Percentiles rank a stretch among this genome's conserved stretches.
Evolutionary conservation across 1,284 basidiomycete genomes (phyloP).

Genomic region (Thecaphora thlaspeos): DNA sequence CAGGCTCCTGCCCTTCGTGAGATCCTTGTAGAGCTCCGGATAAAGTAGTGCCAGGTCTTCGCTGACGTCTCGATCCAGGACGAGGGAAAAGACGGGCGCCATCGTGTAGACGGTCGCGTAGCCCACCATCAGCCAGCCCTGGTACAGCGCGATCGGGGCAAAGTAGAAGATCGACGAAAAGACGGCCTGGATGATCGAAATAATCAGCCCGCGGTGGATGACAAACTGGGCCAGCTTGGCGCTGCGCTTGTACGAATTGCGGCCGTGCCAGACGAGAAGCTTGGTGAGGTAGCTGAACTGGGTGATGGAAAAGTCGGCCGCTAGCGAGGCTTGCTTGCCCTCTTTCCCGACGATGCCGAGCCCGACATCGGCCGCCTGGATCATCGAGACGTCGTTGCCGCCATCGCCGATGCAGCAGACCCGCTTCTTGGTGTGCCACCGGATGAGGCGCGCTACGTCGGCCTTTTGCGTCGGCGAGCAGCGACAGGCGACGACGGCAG

Average conservation of each 20-base stretch:
- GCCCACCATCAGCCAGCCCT: constrained; percentile 96
- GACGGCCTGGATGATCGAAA: constrained; percentile 84
- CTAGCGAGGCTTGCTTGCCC: constrained; percentile 94
- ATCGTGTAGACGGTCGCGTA: constrained; percentile 98
- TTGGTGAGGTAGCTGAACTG: constrained; percentile 95
- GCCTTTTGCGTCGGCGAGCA: constrained; percentile 99
- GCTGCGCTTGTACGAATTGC: constrained; percentile 95
- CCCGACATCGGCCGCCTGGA: constrained; percentile 89
- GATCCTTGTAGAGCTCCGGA: constrained; percentile 95
- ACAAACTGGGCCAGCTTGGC: constrained; percentile 98
- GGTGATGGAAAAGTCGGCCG: constrained; percentile 94
- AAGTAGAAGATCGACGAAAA: constrained; percentile 98
- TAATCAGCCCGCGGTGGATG: constrained; percentile 90
- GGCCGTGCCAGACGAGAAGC: constrained; percentile 91
- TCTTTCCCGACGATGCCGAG: constrained; percentile 98
- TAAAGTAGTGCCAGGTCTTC: constrained; percentile 93
- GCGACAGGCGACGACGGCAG: constrained; percentile 93
- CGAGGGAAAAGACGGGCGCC: constrained; percentile 96
- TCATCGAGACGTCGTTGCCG: constrained; percentile 94
- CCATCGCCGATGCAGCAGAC: constrained; percentile 98
- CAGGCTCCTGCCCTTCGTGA: constrained; percentile 69
- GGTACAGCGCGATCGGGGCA: constrained; percentile 95
- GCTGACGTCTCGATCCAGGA: constrained; percentile 91
- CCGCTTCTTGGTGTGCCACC: constrained; percentile 82
- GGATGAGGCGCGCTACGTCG: constrained; percentile 89